These are phyloP conservation scores for Blastobotrys illinoisensis DNA, from an alignment of 1,139 yeast genomes.

Conservation along the genomic window DNA sequence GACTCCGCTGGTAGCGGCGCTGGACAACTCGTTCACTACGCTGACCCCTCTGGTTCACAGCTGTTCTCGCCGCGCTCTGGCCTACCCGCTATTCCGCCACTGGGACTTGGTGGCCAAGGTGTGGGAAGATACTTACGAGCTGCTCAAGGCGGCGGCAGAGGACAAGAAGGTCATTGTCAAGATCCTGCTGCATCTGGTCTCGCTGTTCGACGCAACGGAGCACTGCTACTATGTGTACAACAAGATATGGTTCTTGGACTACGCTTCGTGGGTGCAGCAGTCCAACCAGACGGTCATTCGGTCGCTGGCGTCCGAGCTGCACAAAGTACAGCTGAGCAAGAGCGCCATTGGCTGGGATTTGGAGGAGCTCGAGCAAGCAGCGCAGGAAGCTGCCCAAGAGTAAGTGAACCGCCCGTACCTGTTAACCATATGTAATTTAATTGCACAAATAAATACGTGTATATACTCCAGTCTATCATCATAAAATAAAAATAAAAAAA, in stretches of 20 bases:
- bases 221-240: constrained; percentile 80
- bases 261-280: constrained; percentile 70
- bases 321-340: constrained; percentile 23
- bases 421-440: too few relatives aligned
- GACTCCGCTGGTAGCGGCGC: constrained; percentile 65
- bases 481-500: neutral
- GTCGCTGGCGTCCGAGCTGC: constrained; percentile 61
- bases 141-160: constrained; percentile 42
- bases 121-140: constrained; percentile 71
- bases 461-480: neutral
- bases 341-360: constrained; percentile 27
- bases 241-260: constrained; percentile 72
- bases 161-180: constrained; percentile 66
- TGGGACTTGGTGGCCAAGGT: constrained; percentile 53
- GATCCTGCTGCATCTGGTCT: constrained; percentile 55
- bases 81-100: constrained; percentile 76
- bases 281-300: constrained; percentile 47
- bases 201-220: constrained; percentile 78
- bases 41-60: constrained; percentile 54
- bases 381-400: constrained; percentile 18
- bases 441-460: neutral
- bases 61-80: constrained; percentile 62
- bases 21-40: constrained; percentile 52
- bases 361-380: constrained; percentile 28
- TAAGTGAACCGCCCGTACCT: neutral